A percentile compares a stretch with the other conserved stretches of the same genome.
phyloP scores from a whole-genome alignment of 148 eudicot genomes.

The Rhododendron griersonianum region DNA sequence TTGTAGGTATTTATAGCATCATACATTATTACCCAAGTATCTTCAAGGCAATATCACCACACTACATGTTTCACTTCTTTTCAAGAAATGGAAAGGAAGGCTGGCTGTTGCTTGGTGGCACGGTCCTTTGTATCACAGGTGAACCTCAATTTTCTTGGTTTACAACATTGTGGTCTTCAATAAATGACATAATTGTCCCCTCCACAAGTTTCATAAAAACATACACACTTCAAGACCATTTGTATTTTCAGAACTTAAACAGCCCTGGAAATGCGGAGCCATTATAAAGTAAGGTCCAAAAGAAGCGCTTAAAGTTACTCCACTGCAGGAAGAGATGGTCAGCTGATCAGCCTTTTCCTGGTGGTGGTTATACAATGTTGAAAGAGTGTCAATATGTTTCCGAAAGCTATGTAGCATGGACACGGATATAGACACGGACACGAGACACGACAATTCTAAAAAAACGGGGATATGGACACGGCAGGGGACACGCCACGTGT shows the following conservation, averaged over 20 bases:
- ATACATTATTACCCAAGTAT: slow-evolving; percentile 45
- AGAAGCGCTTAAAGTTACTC: neutral
- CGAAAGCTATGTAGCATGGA: neutral
- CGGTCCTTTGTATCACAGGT: slow-evolving; percentile 64
- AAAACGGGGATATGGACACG: too few species aligned
- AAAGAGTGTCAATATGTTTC: neutral
- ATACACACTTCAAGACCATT: neutral
- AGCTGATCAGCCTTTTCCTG: neutral
- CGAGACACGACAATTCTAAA: too few species aligned
- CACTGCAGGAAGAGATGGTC: neutral
- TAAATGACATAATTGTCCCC: neutral
- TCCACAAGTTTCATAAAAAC: neutral
- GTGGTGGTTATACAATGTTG: neutral
- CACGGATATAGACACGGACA: too few species aligned
- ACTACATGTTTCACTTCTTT: slow-evolving; percentile 39
- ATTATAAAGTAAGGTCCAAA: neutral
- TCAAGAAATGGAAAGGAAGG: slow-evolving; percentile 47
- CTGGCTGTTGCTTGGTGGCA: slow-evolving; percentile 55
- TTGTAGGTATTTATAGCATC: slow-evolving; percentile 59
- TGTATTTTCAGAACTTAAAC: neutral
- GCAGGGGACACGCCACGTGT: too few species aligned
- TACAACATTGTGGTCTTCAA: neutral
- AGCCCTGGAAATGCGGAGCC: neutral
- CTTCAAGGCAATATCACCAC: slow-evolving; percentile 64
- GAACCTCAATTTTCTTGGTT: neutral